Conservation (phyloP, 371 early-diverging fungal species). For the Cokeromyces recurvatus region DNA sequence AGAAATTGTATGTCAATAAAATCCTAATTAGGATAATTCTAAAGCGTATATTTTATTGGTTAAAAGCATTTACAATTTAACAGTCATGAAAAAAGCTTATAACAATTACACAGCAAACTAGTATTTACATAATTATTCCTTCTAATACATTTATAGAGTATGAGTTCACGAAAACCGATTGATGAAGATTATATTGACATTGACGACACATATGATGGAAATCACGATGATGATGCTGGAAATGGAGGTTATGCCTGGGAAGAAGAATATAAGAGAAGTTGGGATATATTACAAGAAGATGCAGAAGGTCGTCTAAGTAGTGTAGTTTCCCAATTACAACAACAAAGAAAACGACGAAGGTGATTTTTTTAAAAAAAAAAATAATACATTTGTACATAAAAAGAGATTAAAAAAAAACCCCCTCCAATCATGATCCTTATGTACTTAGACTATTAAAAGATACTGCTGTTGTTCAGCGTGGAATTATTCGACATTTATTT, state of each 20-base stretch:
- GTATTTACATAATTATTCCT: no score
- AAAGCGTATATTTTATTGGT: no score
- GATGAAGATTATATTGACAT: slow-evolving; percentile 52
- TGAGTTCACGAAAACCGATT: no score
- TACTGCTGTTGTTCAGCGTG: slow-evolving; percentile 83
- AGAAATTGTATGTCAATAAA: no score
- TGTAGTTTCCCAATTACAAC: slow-evolving; percentile 71
- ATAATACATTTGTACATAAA: no score
- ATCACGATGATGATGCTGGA: slow-evolving; percentile 41
- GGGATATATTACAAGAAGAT: slow-evolving; percentile 94
- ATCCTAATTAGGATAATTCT: no score
- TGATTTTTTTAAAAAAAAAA: slow-evolving; percentile 4
- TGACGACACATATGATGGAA: slow-evolving; percentile 44
- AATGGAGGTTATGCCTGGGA: slow-evolving; percentile 86
- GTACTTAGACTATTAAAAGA: slow-evolving; percentile 58
- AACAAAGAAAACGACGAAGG: slow-evolving; percentile 72
- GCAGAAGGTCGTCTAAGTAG: slow-evolving; percentile 80
- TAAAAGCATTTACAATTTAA: no score
- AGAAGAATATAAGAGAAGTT: slow-evolving; percentile 91
- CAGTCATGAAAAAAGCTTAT: no score
- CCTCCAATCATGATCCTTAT: no score
- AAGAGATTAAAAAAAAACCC: no score
- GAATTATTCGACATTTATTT: slow-evolving; percentile 88
- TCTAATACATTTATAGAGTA: no score
- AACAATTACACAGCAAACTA: no score